Percentiles rank a stretch among this genome's conserved stretches.
phyloP scores from a whole-genome alignment of 2,329 filamentous ascomycete species.

The Aspergillus oerlinghausenensis region DNA sequence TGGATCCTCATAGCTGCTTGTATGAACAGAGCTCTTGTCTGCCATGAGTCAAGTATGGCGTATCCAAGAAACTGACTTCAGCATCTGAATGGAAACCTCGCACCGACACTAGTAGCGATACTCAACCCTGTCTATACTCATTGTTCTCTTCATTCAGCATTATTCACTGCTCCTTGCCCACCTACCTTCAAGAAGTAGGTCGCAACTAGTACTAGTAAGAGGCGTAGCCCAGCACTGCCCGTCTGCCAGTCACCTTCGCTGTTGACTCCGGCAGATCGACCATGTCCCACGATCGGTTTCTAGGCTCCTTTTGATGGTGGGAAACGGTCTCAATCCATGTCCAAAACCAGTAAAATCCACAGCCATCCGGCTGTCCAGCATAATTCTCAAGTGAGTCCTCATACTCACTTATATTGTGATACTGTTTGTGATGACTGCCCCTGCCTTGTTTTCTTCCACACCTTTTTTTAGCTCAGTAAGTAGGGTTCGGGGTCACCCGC shows the following conservation, averaged over 20 bases:
- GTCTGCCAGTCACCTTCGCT: conserved; percentile 5
- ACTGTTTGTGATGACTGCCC: neutral
- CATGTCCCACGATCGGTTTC: neutral
- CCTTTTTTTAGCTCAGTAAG: neutral
- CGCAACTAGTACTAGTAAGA: neutral
- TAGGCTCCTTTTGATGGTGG: neutral
- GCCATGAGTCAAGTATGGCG: too few species aligned
- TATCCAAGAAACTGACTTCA: neutral
- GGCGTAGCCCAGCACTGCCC: neutral
- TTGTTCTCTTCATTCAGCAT: neutral
- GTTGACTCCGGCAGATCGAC: conserved; percentile 2
- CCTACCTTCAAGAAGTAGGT: neutral
- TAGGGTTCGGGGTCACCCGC: conserved; percentile 11
- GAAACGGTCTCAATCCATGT: conserved; percentile 1
- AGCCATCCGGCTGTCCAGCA: neutral
- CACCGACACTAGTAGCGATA: neutral
- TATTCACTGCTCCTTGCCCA: neutral
- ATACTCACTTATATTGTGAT: neutral
- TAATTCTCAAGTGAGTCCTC: neutral
- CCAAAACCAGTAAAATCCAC: neutral
- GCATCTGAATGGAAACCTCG: neutral
- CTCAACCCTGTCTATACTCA: neutral
- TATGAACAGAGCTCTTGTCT: too few species aligned
- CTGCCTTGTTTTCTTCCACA: neutral
- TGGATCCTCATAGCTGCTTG: too few species aligned